Percentiles rank a stretch among this genome's conserved stretches.
Conservation (phyloP, 2,329 filamentous ascomycete genomes). For the Calonectria pteridis region DNA sequence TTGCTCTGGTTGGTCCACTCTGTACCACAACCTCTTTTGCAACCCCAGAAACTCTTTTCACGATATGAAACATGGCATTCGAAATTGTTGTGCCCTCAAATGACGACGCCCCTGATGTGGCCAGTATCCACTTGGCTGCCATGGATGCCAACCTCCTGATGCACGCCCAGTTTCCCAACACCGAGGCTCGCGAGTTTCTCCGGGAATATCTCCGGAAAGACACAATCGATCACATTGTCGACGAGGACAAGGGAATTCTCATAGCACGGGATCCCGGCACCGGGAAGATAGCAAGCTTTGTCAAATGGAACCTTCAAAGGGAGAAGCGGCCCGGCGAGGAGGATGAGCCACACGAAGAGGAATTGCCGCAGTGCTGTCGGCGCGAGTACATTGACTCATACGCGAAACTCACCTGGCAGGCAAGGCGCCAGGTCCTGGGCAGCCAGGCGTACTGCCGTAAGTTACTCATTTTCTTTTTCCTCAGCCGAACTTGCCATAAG, state of each 20-base stretch:
- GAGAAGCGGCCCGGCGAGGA: conserved; percentile 29
- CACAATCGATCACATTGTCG: conserved; percentile 45
- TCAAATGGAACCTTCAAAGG: conserved; percentile 51
- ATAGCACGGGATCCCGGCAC: conserved; percentile 49
- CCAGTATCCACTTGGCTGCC: conserved; percentile 52
- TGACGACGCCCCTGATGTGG: conserved; percentile 40
- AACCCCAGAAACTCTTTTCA: background rate
- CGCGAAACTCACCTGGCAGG: conserved; percentile 45
- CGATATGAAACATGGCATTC: conserved; percentile 43
- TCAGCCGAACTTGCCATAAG: conserved; percentile 8
- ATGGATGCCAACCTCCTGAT: conserved; percentile 56
- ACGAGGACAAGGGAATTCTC: conserved; percentile 46
- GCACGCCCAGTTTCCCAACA: conserved; percentile 55
- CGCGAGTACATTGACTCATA: conserved; percentile 51
- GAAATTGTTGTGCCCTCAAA: conserved; percentile 42
- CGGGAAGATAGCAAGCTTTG: conserved; percentile 49
- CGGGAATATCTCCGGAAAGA: conserved; percentile 48
- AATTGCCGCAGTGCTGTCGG: conserved; percentile 47
- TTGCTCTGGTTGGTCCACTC: conserved; percentile 35
- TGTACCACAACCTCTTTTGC: conserved; percentile 17
- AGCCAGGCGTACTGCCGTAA: conserved; percentile 52
- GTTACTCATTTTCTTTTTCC: conserved; percentile 39
- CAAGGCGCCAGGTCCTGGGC: conserved; percentile 48
- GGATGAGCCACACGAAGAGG: conserved; percentile 37
- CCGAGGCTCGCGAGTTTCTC: conserved; percentile 46